Conservation (phyloP, 1,284 basidiomycete genomes). For the Cryptococcus sp. region DNA sequence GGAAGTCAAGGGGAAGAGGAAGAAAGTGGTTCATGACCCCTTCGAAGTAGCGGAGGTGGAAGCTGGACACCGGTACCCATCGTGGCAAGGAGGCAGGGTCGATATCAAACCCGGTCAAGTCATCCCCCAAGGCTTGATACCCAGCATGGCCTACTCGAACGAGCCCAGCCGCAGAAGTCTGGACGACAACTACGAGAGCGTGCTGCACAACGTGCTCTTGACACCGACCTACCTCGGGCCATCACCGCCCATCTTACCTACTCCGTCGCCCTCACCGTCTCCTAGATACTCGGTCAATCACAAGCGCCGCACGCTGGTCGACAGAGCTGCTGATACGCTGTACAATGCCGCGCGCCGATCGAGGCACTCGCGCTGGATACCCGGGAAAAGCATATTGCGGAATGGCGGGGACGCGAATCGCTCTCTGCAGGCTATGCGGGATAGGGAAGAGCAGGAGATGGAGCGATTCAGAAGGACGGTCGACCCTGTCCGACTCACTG, state of each 20-base stretch:
- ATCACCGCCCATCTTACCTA: constrained; percentile 19
- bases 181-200: constrained; percentile 32
- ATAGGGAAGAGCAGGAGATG: constrained; percentile 36
- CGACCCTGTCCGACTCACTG: constrained; percentile 12
- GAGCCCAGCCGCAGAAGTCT: not conserved
- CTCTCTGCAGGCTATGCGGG: constrained; percentile 20
- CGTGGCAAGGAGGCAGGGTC: constrained; percentile 39
- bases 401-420: constrained; percentile 10
- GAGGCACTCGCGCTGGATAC: constrained; percentile 20
- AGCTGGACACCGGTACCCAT: constrained; percentile 34
- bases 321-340: constrained; percentile 17
- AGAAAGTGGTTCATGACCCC: constrained; percentile 21
- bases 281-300: not conserved
- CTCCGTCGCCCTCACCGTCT: constrained; percentile 11
- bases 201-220: constrained; percentile 41
- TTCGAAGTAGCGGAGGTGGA: constrained; percentile 38
- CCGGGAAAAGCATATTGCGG: constrained; percentile 22
- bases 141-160: not conserved
- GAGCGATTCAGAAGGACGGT: constrained; percentile 22
- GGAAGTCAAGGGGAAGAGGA: not conserved
- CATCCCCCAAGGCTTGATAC: constrained; percentile 25
- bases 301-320: constrained; percentile 24
- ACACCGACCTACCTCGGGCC: constrained; percentile 37
- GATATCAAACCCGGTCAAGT: constrained; percentile 38
- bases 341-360: constrained; percentile 9